phyloP scores from a whole-genome alignment of 2,329 filamentous ascomycete species.

The Fusarium penzigii region DNA sequence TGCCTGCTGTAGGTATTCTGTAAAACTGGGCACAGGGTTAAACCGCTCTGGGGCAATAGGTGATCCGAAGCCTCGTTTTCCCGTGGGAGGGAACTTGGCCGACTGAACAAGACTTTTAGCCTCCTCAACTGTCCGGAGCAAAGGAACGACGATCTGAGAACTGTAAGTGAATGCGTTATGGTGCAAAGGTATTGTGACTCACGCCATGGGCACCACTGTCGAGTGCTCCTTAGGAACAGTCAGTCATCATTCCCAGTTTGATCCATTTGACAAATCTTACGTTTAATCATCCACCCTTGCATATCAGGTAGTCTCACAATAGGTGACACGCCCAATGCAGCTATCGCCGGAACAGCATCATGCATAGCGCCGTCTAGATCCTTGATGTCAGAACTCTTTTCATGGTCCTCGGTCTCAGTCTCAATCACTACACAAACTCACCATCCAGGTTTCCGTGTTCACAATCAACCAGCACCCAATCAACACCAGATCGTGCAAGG shows the following conservation, averaged over 20 bases:
- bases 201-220: conserved; percentile 52
- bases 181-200: conserved; percentile 29
- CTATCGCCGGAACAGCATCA: conserved; percentile 54
- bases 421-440: conserved; percentile 13
- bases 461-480: conserved; percentile 65
- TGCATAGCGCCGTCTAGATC: conserved; percentile 49
- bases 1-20: conserved; percentile 51
- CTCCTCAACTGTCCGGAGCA: conserved; percentile 45
- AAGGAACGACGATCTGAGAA: conserved; percentile 47
- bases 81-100: conserved; percentile 53
- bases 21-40: conserved; percentile 44
- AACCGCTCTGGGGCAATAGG: conserved; percentile 47
- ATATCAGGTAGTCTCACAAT: conserved; percentile 55
- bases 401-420: neutral
- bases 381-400: neutral
- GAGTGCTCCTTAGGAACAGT: conserved; percentile 40
- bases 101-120: conserved; percentile 46
- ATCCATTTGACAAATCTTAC: conserved; percentile 20
- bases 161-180: conserved; percentile 10
- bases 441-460: conserved; percentile 55
- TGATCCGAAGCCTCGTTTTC: conserved; percentile 51
- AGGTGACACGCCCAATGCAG: conserved; percentile 45
- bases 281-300: conserved; percentile 49
- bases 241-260: conserved; percentile 1
- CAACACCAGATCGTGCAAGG: conserved; percentile 61